These are phyloP conservation scores for Pseudozyma thailandica DNA, from an alignment of 1,284 basidiomycete species.

Conservation along the genomic window DNA sequence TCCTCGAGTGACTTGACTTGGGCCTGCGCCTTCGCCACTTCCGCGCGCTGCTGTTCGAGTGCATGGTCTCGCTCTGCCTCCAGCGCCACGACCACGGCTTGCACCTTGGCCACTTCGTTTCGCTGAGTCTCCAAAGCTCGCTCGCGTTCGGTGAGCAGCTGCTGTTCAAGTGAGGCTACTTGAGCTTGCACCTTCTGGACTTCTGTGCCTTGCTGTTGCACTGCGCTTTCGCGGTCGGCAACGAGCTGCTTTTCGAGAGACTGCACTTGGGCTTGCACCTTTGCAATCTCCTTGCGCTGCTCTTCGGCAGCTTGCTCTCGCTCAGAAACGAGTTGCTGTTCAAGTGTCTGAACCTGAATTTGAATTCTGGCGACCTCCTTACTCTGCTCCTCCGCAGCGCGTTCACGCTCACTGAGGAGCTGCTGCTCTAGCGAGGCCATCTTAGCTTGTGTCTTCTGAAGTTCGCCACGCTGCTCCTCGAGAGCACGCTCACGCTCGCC, in stretches of 20 bases:
- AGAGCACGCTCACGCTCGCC: constrained; percentile 25
- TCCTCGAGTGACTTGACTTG: constrained; percentile 8
- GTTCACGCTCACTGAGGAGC: constrained; percentile 16
- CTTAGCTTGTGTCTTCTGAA: constrained; percentile 14
- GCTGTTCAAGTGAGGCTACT: constrained; percentile 10
- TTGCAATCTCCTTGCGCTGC: constrained; percentile 17
- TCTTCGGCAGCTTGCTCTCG: constrained; percentile 11
- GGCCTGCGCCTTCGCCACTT: constrained; percentile 9
- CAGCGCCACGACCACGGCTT: constrained; percentile 11
- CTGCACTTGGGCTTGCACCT: constrained; percentile 14
- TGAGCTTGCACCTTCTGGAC: constrained; percentile 19
- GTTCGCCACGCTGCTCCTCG: constrained; percentile 15
- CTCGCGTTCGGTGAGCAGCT: constrained; percentile 18
- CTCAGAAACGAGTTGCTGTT: constrained; percentile 24
- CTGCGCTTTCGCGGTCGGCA: constrained; percentile 10
- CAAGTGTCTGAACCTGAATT: constrained; percentile 15
- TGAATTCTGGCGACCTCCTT: constrained; percentile 22
- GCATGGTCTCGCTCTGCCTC: constrained; percentile 15
- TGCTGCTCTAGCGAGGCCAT: constrained; percentile 23
- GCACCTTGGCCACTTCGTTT: constrained; percentile 6
- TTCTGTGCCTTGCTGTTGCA: constrained; percentile 9
- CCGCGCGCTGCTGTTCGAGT: constrained; percentile 6
- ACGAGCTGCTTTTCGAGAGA: constrained; percentile 18
- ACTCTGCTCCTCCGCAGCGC: constrained; percentile 15
- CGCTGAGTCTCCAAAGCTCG: constrained; percentile 13